Evolutionary conservation across 805 yeast genomes (phyloP).

Genomic region (Debaryomyces prosopidis): DNA sequence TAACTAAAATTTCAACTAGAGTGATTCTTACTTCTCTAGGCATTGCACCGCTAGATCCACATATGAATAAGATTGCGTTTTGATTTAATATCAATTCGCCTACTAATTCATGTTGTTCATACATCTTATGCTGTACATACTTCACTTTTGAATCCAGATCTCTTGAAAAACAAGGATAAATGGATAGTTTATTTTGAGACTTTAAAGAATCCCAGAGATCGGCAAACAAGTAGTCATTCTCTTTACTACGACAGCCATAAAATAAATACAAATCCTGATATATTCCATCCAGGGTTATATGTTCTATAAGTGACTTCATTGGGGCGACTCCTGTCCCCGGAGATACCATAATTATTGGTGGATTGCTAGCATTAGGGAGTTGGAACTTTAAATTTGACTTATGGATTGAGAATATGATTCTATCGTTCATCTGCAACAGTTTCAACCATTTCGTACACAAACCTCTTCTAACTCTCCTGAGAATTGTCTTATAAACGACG

Average conservation of each 20-base stretch:
- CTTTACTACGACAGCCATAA: conserved; percentile 69
- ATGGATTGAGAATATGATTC: conserved; percentile 53
- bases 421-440: conserved; percentile 46
- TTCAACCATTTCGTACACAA: conserved; percentile 79
- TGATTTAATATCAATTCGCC: conserved; percentile 53
- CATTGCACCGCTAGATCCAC: conserved; percentile 96
- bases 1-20: conserved; percentile 58
- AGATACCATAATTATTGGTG: conserved; percentile 68
- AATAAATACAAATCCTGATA: conserved; percentile 52
- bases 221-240: conserved; percentile 69
- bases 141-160: conserved; percentile 39
- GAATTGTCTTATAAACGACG: conserved; percentile 82
- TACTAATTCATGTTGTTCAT: conserved; percentile 48
- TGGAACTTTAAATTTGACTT: conserved; percentile 42
- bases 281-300: conserved; percentile 17
- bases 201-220: conserved; percentile 49
- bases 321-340: conserved; percentile 99
- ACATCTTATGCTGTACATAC: conserved; percentile 80
- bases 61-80: conserved; percentile 69
- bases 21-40: conserved; percentile 88
- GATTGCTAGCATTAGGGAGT: conserved; percentile 11
- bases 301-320: conserved; percentile 66
- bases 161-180: conserved; percentile 48
- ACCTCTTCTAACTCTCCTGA: conserved; percentile 75
- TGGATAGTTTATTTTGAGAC: conserved; percentile 30